Percentiles rank a stretch among this genome's conserved stretches.
Evolutionary conservation across 2,329 filamentous ascomycete genomes (phyloP).

Genomic region (Trichoderma sp.): DNA sequence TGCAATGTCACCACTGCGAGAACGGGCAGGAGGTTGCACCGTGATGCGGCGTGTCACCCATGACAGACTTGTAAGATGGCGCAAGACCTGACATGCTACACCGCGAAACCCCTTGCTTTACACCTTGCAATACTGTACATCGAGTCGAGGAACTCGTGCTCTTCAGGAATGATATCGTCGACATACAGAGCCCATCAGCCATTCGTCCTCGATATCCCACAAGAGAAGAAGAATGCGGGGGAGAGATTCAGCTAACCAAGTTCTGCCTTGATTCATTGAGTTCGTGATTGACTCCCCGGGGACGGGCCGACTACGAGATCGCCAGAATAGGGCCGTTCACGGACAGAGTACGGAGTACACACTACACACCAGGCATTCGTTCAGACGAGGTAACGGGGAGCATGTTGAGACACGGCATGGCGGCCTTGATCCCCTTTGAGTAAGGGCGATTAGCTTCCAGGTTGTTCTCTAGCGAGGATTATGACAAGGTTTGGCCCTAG

Average conservation of each 20-base stretch:
- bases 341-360: neutral
- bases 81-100: neutral
- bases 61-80: neutral
- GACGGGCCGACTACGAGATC: slow-evolving; percentile 10
- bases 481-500: slow-evolving; percentile 1
- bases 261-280: neutral
- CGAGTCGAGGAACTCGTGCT: neutral
- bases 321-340: slow-evolving; percentile 7
- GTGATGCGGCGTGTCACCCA: neutral
- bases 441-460: neutral
- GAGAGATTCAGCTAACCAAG: neutral
- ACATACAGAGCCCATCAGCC: neutral
- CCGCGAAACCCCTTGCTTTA: neutral
- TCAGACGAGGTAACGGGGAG: neutral
- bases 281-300: neutral
- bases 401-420: neutral
- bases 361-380: neutral
- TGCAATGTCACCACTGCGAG: neutral
- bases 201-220: neutral
- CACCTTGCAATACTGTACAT: neutral
- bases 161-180: neutral
- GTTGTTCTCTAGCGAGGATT: neutral
- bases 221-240: neutral
- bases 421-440: neutral
- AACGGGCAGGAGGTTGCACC: neutral